Base-by-base conservation (phyloP, 176 grass and related monocot genomes). In the Otatea glauca region DNA sequence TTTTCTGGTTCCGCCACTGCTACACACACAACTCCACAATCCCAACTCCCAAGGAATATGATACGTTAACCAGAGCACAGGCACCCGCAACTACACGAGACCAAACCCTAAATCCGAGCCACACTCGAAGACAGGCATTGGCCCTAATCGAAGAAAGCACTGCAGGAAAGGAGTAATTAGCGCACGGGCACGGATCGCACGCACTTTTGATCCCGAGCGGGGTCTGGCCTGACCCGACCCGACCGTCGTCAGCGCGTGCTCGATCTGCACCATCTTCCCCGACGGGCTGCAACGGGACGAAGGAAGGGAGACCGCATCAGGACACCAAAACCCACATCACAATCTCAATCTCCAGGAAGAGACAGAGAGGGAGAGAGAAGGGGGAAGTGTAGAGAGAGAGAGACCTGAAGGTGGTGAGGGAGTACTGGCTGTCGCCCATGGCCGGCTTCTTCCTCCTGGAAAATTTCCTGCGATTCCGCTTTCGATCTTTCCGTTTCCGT, bases 261-360 rank as follows among this genome's bases (percentile, higher is more conserved):
- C 92, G 85, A 95, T 98, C 87, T 95, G 92, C 73, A 98, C 95
- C 60, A 95, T 85, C 85, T 98, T 98, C 68, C 95, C 91, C 6
- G 91, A 95, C 5, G 92, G 95, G 79, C 95, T 95, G 87, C 65
- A 60, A 70, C 25, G 27, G 73, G 66, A 78, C 48, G 21, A 16
- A 84, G n/a, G 27, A 24, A 64, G 20, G 47, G 13, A 54, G 53
- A 47, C 27, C 51, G 27, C 39, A 51, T 24, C 74, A 76, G 10
- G 32, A 60, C 73, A 21, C 32, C 39, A 25, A 58, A 74, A 69
- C 50, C 42, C 5, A 15, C 24, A 58, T 21, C 15, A 68, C 63
- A 55, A 10, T 10, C 29, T 15, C 71, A 54, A 65, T 80, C 85
- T 73, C 80, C 7, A 2, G 0, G 20, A 59, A 21, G 55, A 58